These are phyloP conservation scores for Neurospora sp. DNA, from an alignment of 495 filamentous ascomycete species.

Conservation along the genomic window DNA sequence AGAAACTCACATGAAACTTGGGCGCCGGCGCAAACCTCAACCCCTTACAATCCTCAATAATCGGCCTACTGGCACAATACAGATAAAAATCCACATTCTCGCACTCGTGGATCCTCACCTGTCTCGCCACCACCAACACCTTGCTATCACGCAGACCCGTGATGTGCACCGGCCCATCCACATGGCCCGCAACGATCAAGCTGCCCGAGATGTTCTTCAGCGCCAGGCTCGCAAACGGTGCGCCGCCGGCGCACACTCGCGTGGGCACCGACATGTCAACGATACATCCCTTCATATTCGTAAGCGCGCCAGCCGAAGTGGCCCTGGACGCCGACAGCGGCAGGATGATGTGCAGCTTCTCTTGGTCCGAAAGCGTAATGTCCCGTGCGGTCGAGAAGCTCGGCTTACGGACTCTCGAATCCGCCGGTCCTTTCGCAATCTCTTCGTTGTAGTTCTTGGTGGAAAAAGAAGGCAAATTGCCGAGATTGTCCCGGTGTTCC, in stretches of 20 bases:
- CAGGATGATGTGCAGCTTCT: slow-evolving; percentile 58
- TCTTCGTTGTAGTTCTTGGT: slow-evolving; percentile 43
- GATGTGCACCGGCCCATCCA: slow-evolving; percentile 71
- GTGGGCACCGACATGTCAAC: slow-evolving; percentile 69
- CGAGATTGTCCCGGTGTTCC: slow-evolving; percentile 22
- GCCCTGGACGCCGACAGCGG: slow-evolving; percentile 56
- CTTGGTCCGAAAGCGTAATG: slow-evolving; percentile 55
- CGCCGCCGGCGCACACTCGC: slow-evolving; percentile 23
- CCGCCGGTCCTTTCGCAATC: slow-evolving; percentile 18
- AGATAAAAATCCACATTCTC: slow-evolving; percentile 72
- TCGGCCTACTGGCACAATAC: slow-evolving; percentile 69
- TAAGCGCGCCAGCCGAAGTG: slow-evolving; percentile 62
- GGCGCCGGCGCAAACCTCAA: slow-evolving; percentile 75
- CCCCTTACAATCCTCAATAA: slow-evolving; percentile 79
- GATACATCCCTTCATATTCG: slow-evolving; percentile 59
- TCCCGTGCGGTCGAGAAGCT: slow-evolving; percentile 49
- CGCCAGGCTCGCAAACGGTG: slow-evolving; percentile 63
- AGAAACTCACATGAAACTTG: slow-evolving; percentile 49
- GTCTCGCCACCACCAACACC: slow-evolving; percentile 65
- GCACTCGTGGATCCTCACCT: slow-evolving; percentile 88
- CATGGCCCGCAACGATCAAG: slow-evolving; percentile 65
- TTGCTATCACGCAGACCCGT: slow-evolving; percentile 65
- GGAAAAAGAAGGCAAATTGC: slow-evolving; percentile 17
- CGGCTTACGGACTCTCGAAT: slow-evolving; percentile 38
- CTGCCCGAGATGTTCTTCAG: slow-evolving; percentile 59